phyloP scores from a whole-genome alignment of 805 yeast genomes.

The Osmozyma mogii region DNA sequence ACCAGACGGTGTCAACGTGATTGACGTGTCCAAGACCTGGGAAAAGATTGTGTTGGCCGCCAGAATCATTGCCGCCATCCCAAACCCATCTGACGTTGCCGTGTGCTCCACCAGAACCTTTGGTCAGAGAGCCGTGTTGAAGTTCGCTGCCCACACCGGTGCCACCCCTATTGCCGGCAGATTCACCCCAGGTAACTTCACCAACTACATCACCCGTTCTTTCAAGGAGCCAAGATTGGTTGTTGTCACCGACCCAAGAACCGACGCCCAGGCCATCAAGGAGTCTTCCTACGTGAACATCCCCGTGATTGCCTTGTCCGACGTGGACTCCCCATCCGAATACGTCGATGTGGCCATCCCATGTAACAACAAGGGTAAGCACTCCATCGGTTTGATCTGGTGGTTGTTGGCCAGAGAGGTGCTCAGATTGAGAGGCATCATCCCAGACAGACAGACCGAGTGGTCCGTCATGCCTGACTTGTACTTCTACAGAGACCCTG shows the following conservation, averaged over 20 bases:
- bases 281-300: slow-evolving; percentile 99
- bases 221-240: slow-evolving; percentile 99
- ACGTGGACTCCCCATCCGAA: slow-evolving; percentile 97
- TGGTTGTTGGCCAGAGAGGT: slow-evolving; percentile 99
- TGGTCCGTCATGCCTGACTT: slow-evolving; percentile 99
- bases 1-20: slow-evolving; percentile 98
- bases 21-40: slow-evolving; percentile 99
- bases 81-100: slow-evolving; percentile 97
- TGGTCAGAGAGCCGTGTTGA: slow-evolving; percentile 99
- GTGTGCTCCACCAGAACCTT: slow-evolving; percentile 98
- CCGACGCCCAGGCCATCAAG: slow-evolving; percentile 99
- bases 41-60: slow-evolving; percentile 99
- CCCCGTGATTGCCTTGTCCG: slow-evolving; percentile 98
- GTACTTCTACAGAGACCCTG: slow-evolving; percentile 99
- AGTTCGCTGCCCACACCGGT: slow-evolving; percentile 99
- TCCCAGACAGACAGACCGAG: slow-evolving; percentile 91
- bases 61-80: slow-evolving; percentile 98
- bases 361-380: slow-evolving; percentile 99
- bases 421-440: slow-evolving; percentile 95
- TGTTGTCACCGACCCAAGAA: slow-evolving; percentile 99
- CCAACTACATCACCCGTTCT: slow-evolving; percentile 99
- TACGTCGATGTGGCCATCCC: slow-evolving; percentile 99
- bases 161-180: slow-evolving; percentile 99
- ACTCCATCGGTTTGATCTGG: slow-evolving; percentile 99
- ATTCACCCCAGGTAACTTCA: slow-evolving; percentile 99